Evolutionary conservation across 306 rosid genomes (phyloP).

Genomic region (Dalbergia oliveri): DNA sequence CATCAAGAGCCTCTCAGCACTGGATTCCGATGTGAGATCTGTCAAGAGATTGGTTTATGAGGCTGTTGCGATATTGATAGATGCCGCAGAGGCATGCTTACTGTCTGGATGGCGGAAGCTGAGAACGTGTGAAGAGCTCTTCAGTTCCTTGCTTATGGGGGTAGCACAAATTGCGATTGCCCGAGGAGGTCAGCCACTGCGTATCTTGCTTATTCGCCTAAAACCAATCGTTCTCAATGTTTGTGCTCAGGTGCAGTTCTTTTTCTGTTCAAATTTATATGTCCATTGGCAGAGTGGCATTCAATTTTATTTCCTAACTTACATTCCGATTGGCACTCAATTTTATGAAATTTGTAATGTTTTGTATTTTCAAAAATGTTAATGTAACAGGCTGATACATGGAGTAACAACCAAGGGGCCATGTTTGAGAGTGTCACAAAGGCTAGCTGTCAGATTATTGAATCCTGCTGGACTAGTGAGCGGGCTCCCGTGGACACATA

Average conservation of each 20-base stretch:
- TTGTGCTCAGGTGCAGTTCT: constrained; percentile 79
- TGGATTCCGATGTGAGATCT: constrained; percentile 80
- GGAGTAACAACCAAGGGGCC: constrained; percentile 87
- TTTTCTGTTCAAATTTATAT: constrained; percentile 33
- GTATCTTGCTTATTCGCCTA: constrained; percentile 92
- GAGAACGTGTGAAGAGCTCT: constrained; percentile 91
- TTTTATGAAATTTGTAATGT: constrained; percentile 12
- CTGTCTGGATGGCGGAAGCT: constrained; percentile 92
- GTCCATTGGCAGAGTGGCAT: neutral
- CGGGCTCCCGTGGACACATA: constrained; percentile 97
- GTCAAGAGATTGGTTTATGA: constrained; percentile 89
- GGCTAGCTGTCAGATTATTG: constrained; percentile 85
- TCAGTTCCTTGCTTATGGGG: constrained; percentile 78
- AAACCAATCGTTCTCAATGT: constrained; percentile 91
- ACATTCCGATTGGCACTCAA: constrained; percentile 31
- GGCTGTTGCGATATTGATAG: constrained; percentile 90
- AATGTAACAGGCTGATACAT: constrained; percentile 78
- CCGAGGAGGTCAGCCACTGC: constrained; percentile 93
- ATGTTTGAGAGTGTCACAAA: constrained; percentile 90
- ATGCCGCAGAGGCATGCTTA: constrained; percentile 96
- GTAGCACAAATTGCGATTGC: constrained; percentile 83
- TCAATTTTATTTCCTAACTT: constrained; percentile 25
- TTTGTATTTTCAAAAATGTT: constrained; percentile 37
- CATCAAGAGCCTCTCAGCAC: constrained; percentile 70
- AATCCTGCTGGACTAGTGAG: constrained; percentile 96